phyloP scores from a whole-genome alignment of 768 basidiomycete species.

The Kwoniella dendrophila region DNA sequence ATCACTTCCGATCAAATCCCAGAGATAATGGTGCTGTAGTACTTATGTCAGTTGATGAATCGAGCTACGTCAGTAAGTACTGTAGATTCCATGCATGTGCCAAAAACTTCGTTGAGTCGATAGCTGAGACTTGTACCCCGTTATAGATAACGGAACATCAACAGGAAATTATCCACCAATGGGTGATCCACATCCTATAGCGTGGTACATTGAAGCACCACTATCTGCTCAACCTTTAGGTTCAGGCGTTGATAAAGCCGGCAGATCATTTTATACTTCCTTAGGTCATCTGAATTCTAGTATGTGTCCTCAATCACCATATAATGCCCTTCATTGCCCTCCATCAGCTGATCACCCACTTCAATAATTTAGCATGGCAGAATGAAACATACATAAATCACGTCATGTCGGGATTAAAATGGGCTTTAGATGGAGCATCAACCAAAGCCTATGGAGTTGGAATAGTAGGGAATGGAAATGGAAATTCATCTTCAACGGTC shows the following conservation, averaged over 20 bases:
- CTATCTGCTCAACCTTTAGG: constrained; percentile 63
- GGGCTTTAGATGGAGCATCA: constrained; percentile 71
- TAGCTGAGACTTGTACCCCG: not conserved
- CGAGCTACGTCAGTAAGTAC: constrained; percentile 63
- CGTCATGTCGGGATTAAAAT: constrained; percentile 72
- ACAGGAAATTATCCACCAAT: constrained; percentile 63
- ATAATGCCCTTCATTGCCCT: not conserved
- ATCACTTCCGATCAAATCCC: constrained; percentile 74
- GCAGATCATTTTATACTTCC: constrained; percentile 81
- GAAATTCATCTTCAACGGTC: not conserved
- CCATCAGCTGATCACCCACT: constrained; percentile 1
- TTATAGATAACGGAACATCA: constrained; percentile 45
- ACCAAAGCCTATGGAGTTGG: constrained; percentile 70
- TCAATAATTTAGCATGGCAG: constrained; percentile 56
- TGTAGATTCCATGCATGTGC: not conserved
- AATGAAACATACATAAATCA: constrained; percentile 71
- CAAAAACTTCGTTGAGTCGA: not conserved
- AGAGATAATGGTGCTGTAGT: constrained; percentile 66
- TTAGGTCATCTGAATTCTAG: constrained; percentile 78
- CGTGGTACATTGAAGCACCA: constrained; percentile 80
- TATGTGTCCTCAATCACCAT: constrained; percentile 12
- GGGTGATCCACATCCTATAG: constrained; percentile 77
- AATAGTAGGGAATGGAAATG: constrained; percentile 63
- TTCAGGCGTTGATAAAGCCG: constrained; percentile 59
- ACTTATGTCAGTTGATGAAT: constrained; percentile 68